These are phyloP conservation scores for Nannizziopsis barbatae DNA, from an alignment of 2,329 filamentous ascomycete genomes.

Conservation along the genomic window DNA sequence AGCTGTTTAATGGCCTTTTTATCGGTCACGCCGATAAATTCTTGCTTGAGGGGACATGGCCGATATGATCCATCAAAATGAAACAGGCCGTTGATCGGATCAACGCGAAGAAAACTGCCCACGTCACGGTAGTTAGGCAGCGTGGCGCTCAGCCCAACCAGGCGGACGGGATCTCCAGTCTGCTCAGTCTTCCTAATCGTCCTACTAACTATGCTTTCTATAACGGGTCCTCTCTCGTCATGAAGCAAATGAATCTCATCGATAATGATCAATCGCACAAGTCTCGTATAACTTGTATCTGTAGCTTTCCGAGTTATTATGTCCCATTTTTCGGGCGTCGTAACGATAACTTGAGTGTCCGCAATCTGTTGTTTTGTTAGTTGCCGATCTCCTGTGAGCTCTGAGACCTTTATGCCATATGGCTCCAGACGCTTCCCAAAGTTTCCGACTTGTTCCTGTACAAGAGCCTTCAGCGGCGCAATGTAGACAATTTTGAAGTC, in stretches of 20 bases:
- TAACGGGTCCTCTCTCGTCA: slow-evolving; percentile 89
- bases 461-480: slow-evolving; percentile 85
- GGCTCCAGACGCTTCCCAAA: slow-evolving; percentile 83
- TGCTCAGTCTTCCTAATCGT: slow-evolving; percentile 90
- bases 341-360: slow-evolving; percentile 96
- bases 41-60: slow-evolving; percentile 87
- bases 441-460: slow-evolving; percentile 96
- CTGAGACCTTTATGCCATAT: slow-evolving; percentile 86
- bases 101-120: slow-evolving; percentile 84
- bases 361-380: slow-evolving; percentile 97
- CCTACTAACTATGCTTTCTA: slow-evolving; percentile 92
- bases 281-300: slow-evolving; percentile 89
- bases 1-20: slow-evolving; percentile 98
- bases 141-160: slow-evolving; percentile 87
- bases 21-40: slow-evolving; percentile 94
- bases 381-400: slow-evolving; percentile 93
- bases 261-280: slow-evolving; percentile 92
- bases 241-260: slow-evolving; percentile 97
- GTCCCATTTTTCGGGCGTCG: slow-evolving; percentile 97
- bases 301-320: slow-evolving; percentile 97
- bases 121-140: slow-evolving; percentile 95
- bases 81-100: slow-evolving; percentile 74
- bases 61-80: slow-evolving; percentile 92
- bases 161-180: slow-evolving; percentile 81
- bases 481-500: slow-evolving; percentile 99